Evolutionary conservation across 208 protist species (phyloP).

Genomic region (Crithidia bombi): DNA sequence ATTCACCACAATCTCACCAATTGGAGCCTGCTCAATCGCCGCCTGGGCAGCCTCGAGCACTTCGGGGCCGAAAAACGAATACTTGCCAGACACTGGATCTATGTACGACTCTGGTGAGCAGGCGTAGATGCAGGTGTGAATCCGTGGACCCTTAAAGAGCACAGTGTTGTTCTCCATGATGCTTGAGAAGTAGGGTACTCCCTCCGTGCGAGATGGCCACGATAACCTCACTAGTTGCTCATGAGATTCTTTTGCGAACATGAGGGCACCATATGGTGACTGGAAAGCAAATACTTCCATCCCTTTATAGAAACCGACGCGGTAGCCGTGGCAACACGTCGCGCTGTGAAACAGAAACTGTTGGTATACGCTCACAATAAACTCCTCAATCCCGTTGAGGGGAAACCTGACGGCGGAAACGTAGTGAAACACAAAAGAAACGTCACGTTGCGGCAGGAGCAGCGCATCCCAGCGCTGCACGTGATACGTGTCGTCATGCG

Average conservation of each 20-base stretch:
- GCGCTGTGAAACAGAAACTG: slow-evolving; percentile 57
- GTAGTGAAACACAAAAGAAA: slow-evolving; percentile 84
- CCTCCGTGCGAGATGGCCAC: slow-evolving; percentile 49
- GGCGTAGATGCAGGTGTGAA: slow-evolving; percentile 86
- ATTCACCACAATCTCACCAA: slow-evolving; percentile 86
- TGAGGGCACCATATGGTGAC: slow-evolving; percentile 58
- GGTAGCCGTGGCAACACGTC: slow-evolving; percentile 50
- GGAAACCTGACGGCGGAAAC: slow-evolving; percentile 53
- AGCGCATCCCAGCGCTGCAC: slow-evolving; percentile 74
- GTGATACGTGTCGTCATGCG: slow-evolving; percentile 85
- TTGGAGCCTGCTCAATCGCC: slow-evolving; percentile 48
- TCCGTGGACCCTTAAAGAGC: slow-evolving; percentile 79
- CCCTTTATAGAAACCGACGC: slow-evolving; percentile 47
- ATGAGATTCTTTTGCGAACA: slow-evolving; percentile 76
- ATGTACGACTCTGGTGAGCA: slow-evolving; percentile 73
- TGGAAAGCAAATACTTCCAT: slow-evolving; percentile 84
- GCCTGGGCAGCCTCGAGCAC: slow-evolving; percentile 58
- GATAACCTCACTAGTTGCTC: slow-evolving; percentile 57
- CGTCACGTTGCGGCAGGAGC: slow-evolving; percentile 68
- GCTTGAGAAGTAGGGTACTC: slow-evolving; percentile 41
- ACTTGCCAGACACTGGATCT: slow-evolving; percentile 64
- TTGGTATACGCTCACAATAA: slow-evolving; percentile 75
- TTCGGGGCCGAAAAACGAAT: slow-evolving; percentile 71
- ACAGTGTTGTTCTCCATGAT: slow-evolving; percentile 55
- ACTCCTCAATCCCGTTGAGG: slow-evolving; percentile 51